Evolutionary conservation across 2,329 filamentous ascomycete genomes (phyloP).

Genomic region (Bisporella sp.): DNA sequence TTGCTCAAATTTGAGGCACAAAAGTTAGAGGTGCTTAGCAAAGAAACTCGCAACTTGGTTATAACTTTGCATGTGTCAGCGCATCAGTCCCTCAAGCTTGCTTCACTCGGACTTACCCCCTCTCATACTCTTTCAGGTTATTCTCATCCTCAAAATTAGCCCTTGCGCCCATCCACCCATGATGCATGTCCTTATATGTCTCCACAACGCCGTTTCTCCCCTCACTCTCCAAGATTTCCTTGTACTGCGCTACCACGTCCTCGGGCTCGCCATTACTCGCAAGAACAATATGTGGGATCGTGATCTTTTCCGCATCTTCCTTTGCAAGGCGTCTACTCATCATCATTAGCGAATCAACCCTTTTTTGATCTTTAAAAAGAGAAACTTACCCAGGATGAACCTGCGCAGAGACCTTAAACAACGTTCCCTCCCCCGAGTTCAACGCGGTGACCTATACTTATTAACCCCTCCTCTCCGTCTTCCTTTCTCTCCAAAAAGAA

Average conservation of each 20-base stretch:
- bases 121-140: slow-evolving; percentile 38
- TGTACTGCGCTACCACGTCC: slow-evolving; percentile 34
- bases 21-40: slow-evolving; percentile 11
- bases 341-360: background rate
- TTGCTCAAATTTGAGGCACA: no score
- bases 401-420: slow-evolving; percentile 19
- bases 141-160: slow-evolving; percentile 38
- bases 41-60: slow-evolving; percentile 17
- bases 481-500: background rate
- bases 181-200: slow-evolving; percentile 16
- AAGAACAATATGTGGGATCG: slow-evolving; percentile 41
- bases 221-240: slow-evolving; percentile 33
- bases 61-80: slow-evolving; percentile 2
- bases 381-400: slow-evolving; percentile 18
- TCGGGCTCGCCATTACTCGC: slow-evolving; percentile 42
- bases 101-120: slow-evolving; percentile 32
- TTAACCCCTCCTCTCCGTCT: no score
- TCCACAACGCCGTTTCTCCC: slow-evolving; percentile 29
- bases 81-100: background rate
- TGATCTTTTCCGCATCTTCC: slow-evolving; percentile 37
- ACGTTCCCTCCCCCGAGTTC: slow-evolving; percentile 11
- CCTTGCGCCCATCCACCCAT: slow-evolving; percentile 39
- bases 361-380: background rate
- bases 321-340: slow-evolving; percentile 10
- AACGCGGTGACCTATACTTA: slow-evolving; percentile 8